phyloP scores from a whole-genome alignment of 2,329 filamentous ascomycete species.

The Verticillium longisporum region DNA sequence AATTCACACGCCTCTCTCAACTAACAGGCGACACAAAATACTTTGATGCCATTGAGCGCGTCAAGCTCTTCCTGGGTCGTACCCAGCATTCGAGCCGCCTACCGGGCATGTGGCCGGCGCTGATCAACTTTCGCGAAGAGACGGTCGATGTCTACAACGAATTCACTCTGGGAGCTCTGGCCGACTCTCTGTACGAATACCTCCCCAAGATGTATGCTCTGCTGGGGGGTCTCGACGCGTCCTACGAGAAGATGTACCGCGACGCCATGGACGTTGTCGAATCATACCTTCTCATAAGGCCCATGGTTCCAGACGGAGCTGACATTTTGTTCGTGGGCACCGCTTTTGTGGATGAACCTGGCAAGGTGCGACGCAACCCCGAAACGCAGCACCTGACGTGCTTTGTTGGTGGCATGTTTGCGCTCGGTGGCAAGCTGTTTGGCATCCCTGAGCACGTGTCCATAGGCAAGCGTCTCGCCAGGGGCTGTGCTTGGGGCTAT shows the following conservation, averaged over 20 bases:
- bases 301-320: conserved; percentile 39
- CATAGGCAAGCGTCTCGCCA: conserved; percentile 34
- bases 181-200: conserved; percentile 36
- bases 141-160: conserved; percentile 21
- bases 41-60: conserved; percentile 62
- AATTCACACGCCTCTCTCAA: conserved; percentile 68
- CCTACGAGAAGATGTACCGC: conserved; percentile 52
- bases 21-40: conserved; percentile 69
- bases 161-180: conserved; percentile 30
- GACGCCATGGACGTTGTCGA: conserved; percentile 47
- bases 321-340: conserved; percentile 46
- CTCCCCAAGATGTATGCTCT: conserved; percentile 43
- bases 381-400: conserved; percentile 41
- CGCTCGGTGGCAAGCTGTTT: conserved; percentile 38
- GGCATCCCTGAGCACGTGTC: conserved; percentile 32
- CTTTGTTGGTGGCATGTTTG: conserved; percentile 44
- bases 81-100: conserved; percentile 60
- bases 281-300: conserved; percentile 54
- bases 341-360: conserved; percentile 13
- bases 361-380: conserved; percentile 13
- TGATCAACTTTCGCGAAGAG: conserved; percentile 50
- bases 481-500: conserved; percentile 47
- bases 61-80: conserved; percentile 60
- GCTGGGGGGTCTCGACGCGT: conserved; percentile 45
- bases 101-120: conserved; percentile 68